These are phyloP conservation scores for Cryphonectria nitschkei DNA, from an alignment of 2,329 filamentous ascomycete genomes.

Conservation along the genomic window DNA sequence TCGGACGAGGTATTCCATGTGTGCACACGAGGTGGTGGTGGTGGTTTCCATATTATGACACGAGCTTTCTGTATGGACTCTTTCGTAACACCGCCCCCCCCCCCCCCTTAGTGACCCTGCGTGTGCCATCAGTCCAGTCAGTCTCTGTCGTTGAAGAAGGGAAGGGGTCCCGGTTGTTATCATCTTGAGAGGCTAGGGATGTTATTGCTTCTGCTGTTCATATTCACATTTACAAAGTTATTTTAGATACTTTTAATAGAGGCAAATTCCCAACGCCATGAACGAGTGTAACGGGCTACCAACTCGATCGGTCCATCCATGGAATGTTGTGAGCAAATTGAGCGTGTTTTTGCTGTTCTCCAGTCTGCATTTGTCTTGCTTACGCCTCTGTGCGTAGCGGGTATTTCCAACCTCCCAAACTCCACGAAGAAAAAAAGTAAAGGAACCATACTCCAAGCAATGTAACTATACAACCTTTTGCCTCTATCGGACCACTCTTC, in stretches of 20 bases:
- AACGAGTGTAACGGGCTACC: background rate
- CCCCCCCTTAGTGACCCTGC: background rate
- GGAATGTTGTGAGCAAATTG: background rate
- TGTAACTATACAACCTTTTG: slow-evolving; percentile 20
- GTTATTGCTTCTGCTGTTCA: background rate
- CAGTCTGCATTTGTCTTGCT: slow-evolving; percentile 1
- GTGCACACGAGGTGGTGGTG: too few species aligned
- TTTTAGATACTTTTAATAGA: slow-evolving; percentile 11
- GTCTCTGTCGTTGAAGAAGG: background rate
- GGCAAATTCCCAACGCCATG: background rate
- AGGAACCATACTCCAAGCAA: slow-evolving; percentile 19
- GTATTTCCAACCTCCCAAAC: slow-evolving; percentile 15
- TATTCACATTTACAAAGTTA: background rate
- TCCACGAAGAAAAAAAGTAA: background rate
- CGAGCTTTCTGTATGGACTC: too few species aligned
- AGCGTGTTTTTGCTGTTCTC: background rate
- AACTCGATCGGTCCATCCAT: background rate
- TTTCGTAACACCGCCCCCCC: background rate
- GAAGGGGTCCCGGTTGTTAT: background rate
- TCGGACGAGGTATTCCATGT: too few species aligned
- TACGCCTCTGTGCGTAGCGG: slow-evolving; percentile 14
- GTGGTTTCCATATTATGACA: too few species aligned
- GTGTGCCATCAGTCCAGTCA: background rate
- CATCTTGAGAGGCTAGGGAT: background rate
- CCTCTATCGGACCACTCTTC: background rate